phyloP scores from a whole-genome alignment of 345 rosid species.

The Citrus hindsii region DNA sequence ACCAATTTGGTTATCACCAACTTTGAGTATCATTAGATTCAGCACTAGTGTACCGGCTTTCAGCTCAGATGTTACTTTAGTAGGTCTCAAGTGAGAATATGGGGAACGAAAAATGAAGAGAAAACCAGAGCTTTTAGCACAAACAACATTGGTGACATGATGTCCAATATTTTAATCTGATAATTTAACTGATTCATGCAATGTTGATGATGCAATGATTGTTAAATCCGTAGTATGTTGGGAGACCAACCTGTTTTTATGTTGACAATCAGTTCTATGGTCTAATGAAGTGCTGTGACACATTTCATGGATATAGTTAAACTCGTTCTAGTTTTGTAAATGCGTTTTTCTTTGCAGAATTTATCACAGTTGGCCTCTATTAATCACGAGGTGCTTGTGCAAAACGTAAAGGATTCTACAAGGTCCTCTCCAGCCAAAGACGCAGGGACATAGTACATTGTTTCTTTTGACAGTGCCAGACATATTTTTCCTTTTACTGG shows the following conservation, averaged over 20 bases:
- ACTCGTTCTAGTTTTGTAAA: neutral
- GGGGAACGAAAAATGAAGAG: no score
- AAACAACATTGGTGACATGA: neutral
- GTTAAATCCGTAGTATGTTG: neutral
- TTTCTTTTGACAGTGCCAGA: constrained; percentile 3
- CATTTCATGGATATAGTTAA: neutral
- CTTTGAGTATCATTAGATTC: neutral
- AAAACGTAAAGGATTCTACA: constrained; percentile 54
- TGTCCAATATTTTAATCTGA: neutral
- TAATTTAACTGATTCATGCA: neutral
- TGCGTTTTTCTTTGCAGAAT: constrained; percentile 43
- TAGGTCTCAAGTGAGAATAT: neutral
- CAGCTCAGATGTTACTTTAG: neutral
- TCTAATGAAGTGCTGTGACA: neutral
- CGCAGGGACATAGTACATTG: constrained; percentile 25
- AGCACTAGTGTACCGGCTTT: neutral
- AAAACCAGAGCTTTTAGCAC: neutral
- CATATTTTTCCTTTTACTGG: neutral
- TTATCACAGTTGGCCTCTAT: constrained; percentile 77
- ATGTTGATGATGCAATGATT: neutral
- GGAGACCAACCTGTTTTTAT: neutral
- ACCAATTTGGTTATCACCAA: neutral
- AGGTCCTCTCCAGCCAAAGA: constrained; percentile 48
- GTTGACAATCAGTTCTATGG: neutral
- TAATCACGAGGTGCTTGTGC: constrained; percentile 67